Evolutionary conservation across 1,139 yeast genomes (phyloP).

Genomic region (Lodderomyces parapsilosis): DNA sequence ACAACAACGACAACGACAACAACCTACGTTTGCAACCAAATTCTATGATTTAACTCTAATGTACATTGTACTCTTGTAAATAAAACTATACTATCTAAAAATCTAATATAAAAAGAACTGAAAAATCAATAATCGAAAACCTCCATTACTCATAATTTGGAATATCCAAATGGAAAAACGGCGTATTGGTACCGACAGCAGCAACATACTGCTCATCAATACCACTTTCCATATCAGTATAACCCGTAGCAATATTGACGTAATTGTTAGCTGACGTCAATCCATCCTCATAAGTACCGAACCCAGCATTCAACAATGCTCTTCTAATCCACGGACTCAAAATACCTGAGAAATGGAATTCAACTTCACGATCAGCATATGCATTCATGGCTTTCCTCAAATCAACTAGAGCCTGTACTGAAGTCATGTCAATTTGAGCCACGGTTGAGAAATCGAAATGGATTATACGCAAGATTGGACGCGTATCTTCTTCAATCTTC

Average conservation of each 20-base stretch:
- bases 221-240: slow-evolving; percentile 33
- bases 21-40: too few relatives aligned
- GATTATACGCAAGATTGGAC: slow-evolving; percentile 69
- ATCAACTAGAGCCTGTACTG: slow-evolving; percentile 76
- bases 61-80: not conserved
- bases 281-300: slow-evolving; percentile 60
- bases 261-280: slow-evolving; percentile 40
- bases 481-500: slow-evolving; percentile 35
- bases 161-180: slow-evolving; percentile 84
- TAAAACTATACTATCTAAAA: not conserved
- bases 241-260: slow-evolving; percentile 39
- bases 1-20: not conserved
- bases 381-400: slow-evolving; percentile 67
- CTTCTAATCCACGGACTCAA: slow-evolving; percentile 85
- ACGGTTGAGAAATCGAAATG: slow-evolving; percentile 83
- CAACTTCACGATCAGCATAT: slow-evolving; percentile 82
- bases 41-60: too few relatives aligned
- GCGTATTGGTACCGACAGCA: slow-evolving; percentile 70
- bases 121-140: not conserved
- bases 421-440: slow-evolving; percentile 74
- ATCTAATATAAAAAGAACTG: not conserved
- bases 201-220: slow-evolving; percentile 42
- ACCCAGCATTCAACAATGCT: slow-evolving; percentile 73
- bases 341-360: slow-evolving; percentile 85
- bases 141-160: slow-evolving; percentile 52